Percentiles rank a stretch among this genome's conserved stretches.
Conservation (phyloP, 495 filamentous ascomycete species). For the Ascobolus immersus region DNA sequence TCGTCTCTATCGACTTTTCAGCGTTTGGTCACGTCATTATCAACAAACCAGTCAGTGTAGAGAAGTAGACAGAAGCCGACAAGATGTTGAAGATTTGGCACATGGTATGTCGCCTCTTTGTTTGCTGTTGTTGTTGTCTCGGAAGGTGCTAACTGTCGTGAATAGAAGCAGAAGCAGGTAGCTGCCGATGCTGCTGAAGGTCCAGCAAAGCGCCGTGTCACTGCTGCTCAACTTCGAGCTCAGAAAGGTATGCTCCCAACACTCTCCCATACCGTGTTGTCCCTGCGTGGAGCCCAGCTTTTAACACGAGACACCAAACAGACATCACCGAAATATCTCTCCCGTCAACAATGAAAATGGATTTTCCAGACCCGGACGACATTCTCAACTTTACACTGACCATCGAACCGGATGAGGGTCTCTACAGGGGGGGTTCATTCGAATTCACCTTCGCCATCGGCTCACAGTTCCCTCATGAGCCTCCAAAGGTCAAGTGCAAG, state of each 20-base stretch:
- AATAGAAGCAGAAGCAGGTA: constrained; percentile 89
- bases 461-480: constrained; percentile 89
- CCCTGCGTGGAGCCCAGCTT: not conserved
- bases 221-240: constrained; percentile 77
- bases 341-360: constrained; percentile 70
- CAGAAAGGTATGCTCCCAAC: constrained; percentile 60
- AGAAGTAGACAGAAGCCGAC: too few relatives aligned
- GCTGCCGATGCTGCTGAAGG: constrained; percentile 62
- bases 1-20: too few relatives aligned
- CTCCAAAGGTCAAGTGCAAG: constrained; percentile 89
- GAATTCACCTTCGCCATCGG: constrained; percentile 78
- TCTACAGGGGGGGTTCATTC: constrained; percentile 82
- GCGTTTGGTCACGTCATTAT: too few relatives aligned
- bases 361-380: constrained; percentile 84
- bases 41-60: too few relatives aligned
- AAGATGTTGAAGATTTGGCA: too few relatives aligned
- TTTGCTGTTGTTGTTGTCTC: too few relatives aligned
- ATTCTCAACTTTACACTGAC: constrained; percentile 86
- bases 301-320: constrained; percentile 17
- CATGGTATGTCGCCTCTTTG: too few relatives aligned
- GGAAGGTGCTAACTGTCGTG: too few relatives aligned
- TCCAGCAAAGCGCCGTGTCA: constrained; percentile 92
- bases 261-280: not conserved
- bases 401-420: constrained; percentile 76
- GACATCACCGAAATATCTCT: constrained; percentile 82